Conservation (phyloP, 805 yeast species). For the Pichia ethanolica region DNA sequence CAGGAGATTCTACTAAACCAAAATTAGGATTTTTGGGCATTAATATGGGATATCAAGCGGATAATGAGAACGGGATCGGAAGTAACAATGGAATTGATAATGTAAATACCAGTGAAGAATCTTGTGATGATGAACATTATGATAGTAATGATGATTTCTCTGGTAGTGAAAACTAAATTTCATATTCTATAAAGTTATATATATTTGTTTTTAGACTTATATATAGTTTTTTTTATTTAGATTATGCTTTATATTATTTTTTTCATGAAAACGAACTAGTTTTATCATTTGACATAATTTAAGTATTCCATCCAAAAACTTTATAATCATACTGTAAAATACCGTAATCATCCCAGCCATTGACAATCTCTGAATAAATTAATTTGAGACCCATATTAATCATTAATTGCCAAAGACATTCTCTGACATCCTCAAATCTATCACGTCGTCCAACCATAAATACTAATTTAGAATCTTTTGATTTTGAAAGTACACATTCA, state of each 20-base stretch:
- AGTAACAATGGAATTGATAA: not conserved
- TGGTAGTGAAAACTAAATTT: not conserved
- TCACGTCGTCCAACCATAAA: conserved; percentile 72
- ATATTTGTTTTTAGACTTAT: no score
- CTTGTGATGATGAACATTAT: conserved; percentile 5
- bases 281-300: no score
- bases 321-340: conserved; percentile 51
- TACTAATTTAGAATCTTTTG: conserved; percentile 38
- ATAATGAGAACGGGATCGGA: no score
- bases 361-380: conserved; percentile 37
- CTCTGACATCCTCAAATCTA: conserved; percentile 60
- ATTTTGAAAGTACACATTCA: conserved; percentile 32
- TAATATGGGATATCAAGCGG: conserved; percentile 2
- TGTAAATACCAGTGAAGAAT: conserved; percentile 2
- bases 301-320: conserved; percentile 18
- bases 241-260: conserved; percentile 2
- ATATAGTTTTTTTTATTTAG: no score
- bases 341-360: conserved; percentile 86
- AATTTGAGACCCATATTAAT: conserved; percentile 29
- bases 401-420: conserved; percentile 49
- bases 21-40: conserved; percentile 15
- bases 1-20: not conserved
- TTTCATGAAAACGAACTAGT: not conserved
- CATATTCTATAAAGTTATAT: no score
- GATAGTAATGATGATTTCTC: conserved; percentile 8